Base-by-base conservation (phyloP, 148 eudicot species). In the Heliamphora exappendiculata region DNA sequence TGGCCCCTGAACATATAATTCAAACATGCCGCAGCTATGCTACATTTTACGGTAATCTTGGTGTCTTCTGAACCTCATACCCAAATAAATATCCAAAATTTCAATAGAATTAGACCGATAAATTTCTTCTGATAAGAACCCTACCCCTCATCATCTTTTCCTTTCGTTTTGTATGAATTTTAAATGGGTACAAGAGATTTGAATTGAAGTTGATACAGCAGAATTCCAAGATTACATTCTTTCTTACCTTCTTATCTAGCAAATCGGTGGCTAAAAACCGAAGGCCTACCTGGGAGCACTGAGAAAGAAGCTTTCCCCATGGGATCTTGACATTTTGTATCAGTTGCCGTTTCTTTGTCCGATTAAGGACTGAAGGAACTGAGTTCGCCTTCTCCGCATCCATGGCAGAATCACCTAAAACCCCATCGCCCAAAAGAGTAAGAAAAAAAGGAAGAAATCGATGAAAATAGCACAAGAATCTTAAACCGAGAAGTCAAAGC, bases 291-390 rank as follows among this genome's bases (percentile, higher is more conserved):
- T 92, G 84, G 28, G 97, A 82, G 58, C 78, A 88, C 89, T 92
- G 92, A 24, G 98, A 95, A 36, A 95, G 89, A 39, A 95, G 96
- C 82, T 90, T 88, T 44, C 90, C 97, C 98, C 97, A 95, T 1
- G 93, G 88, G 34, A 77, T 75, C 34, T 85, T 89, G 58, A 37
- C 73, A 60, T 83, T 84, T 6, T 70, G 77, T 60, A 82, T 86
- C 75, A 72, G 37, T 53, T 49, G 84, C 76, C 87, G 81, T 73
- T 87, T 90, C 82, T 89, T 84, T 3, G 83, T 79, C 57, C 92
- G 81, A 84, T 86, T 92, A 58, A 69, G 75, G 0, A 62, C 47
- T 2, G 73, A 41, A 64, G 66, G 73, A 53, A 39, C 79, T 2
- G 77, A 16, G 79, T 89, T 90, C 2, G 78, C 79, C 60, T 79